Conservation (phyloP, 2,329 filamentous ascomycete species). For the Knufia petricola region DNA sequence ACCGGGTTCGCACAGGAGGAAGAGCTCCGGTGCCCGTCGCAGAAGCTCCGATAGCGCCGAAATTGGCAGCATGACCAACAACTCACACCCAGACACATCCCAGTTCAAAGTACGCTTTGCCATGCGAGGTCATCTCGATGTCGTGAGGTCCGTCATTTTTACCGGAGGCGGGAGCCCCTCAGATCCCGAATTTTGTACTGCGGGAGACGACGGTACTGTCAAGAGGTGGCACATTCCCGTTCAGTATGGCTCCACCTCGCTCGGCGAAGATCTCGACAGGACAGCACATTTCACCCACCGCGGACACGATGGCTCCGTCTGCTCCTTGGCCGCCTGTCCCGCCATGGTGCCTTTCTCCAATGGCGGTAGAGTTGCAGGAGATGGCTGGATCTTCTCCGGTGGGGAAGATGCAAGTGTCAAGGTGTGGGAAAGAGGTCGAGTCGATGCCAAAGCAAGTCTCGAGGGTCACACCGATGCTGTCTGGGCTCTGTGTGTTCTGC, state of each 20-base stretch:
- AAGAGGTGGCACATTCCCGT: slow-evolving; percentile 93
- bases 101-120: slow-evolving; percentile 92
- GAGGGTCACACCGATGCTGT: slow-evolving; percentile 93
- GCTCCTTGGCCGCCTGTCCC: slow-evolving; percentile 77
- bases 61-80: slow-evolving; percentile 36
- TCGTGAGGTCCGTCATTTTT: slow-evolving; percentile 90
- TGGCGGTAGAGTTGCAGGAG: slow-evolving; percentile 75
- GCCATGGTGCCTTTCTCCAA: slow-evolving; percentile 81
- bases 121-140: slow-evolving; percentile 82
- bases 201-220: slow-evolving; percentile 87
- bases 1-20: slow-evolving; percentile 60
- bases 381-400: slow-evolving; percentile 97
- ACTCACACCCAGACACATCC: slow-evolving; percentile 48
- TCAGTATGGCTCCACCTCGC: slow-evolving; percentile 49
- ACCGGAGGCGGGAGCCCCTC: slow-evolving; percentile 90
- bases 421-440: slow-evolving; percentile 88
- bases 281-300: slow-evolving; percentile 90
- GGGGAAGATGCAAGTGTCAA: slow-evolving; percentile 87
- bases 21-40: slow-evolving; percentile 65
- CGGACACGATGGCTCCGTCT: slow-evolving; percentile 83
- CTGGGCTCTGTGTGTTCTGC: slow-evolving; percentile 89
- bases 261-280: slow-evolving; percentile 75
- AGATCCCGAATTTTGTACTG: slow-evolving; percentile 94
- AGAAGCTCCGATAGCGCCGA: slow-evolving; percentile 57
- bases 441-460: slow-evolving; percentile 89